Conservation (phyloP, 2,329 filamentous ascomycete genomes). For the Bertia moriformis region DNA sequence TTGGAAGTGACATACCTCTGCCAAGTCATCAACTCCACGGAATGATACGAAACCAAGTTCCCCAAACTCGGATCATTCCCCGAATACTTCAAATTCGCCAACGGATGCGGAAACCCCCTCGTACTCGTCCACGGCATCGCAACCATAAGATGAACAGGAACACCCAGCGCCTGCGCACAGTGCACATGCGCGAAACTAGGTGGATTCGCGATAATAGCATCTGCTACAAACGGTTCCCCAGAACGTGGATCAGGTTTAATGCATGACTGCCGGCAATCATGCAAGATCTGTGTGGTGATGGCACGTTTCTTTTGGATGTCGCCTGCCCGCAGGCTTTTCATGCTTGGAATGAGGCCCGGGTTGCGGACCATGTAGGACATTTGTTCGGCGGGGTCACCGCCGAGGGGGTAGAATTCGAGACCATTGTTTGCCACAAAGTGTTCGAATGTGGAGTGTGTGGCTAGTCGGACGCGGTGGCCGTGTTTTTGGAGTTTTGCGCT, state of each 20-base stretch:
- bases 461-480: conserved; percentile 38
- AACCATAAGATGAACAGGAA: conserved; percentile 54
- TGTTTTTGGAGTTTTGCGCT: conserved; percentile 31
- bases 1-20: conserved; percentile 19
- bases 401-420: conserved; percentile 41
- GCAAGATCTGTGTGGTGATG: conserved; percentile 16
- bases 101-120: conserved; percentile 27
- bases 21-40: conserved; percentile 33
- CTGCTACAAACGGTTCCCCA: conserved; percentile 8
- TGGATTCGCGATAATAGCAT: conserved; percentile 11
- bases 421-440: conserved; percentile 33
- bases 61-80: conserved; percentile 12
- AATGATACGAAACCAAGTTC: conserved; percentile 27
- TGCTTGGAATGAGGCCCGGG: conserved; percentile 19
- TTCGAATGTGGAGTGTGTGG: conserved; percentile 37
- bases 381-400: conserved; percentile 35
- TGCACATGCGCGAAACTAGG: conserved; percentile 10
- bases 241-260: conserved; percentile 4
- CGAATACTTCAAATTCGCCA: conserved; percentile 25
- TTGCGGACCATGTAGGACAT: conserved; percentile 27
- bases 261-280: background rate
- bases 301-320: conserved; percentile 19
- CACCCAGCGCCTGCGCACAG: conserved; percentile 35
- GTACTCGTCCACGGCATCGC: conserved; percentile 40
- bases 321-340: conserved; percentile 17